Conservation (phyloP, 495 filamentous ascomycete genomes). For the Chaetomium tenue region DNA sequence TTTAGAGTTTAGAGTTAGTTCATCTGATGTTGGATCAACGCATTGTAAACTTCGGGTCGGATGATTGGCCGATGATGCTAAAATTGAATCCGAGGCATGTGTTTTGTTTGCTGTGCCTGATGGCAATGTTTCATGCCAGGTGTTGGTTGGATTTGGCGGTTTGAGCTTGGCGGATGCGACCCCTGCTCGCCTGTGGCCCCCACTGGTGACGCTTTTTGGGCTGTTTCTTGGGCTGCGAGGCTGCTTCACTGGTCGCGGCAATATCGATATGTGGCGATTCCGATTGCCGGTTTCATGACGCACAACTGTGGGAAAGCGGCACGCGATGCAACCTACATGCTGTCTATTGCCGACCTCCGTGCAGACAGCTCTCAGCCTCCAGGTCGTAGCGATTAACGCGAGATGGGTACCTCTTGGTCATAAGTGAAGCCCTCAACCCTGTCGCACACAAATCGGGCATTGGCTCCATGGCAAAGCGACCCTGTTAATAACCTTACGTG, state of each 20-base stretch:
- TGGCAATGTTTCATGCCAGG: background rate
- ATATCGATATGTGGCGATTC: background rate
- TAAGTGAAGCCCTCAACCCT: background rate
- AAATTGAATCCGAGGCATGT: background rate
- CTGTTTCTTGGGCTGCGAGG: no score
- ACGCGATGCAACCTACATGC: slow-evolving; percentile 9
- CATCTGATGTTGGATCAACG: background rate
- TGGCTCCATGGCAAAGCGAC: no score
- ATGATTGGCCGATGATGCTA: background rate
- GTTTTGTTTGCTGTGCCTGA: slow-evolving; percentile 13
- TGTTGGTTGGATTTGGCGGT: background rate
- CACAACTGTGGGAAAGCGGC: slow-evolving; percentile 1
- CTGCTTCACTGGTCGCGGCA: background rate
- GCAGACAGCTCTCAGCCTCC: background rate
- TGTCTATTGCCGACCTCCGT: background rate
- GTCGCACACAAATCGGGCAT: no score
- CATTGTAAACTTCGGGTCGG: background rate
- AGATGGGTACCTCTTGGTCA: background rate
- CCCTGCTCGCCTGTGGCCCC: background rate
- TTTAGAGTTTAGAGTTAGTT: background rate
- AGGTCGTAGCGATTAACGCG: background rate
- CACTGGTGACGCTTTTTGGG: background rate
- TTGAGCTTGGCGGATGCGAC: background rate
- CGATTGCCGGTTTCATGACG: slow-evolving; percentile 2
- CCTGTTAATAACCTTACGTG: background rate